phyloP scores from a whole-genome alignment of 179 eudicot genomes.

The Carnegiea gigantea region DNA sequence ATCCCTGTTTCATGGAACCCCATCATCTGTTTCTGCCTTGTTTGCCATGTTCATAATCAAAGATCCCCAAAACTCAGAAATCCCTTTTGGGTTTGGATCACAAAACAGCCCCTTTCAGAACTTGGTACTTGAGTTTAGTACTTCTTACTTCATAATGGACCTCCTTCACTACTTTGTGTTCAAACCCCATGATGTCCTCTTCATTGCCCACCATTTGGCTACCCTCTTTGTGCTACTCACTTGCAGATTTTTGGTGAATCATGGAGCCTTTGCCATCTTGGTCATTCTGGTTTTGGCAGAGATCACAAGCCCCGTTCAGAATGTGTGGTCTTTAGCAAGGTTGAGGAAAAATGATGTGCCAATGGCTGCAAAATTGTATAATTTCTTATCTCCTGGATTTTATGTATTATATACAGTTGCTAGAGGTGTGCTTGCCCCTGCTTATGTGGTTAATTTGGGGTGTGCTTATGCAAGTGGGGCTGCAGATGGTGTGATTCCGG shows the following conservation, averaged over 20 bases:
- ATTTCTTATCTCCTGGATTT: conserved; percentile 50
- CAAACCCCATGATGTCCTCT: conserved; percentile 50
- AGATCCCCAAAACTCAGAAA: conserved; percentile 20
- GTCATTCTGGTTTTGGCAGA: conserved; percentile 61
- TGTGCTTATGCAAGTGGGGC: conserved; percentile 44
- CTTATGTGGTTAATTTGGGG: conserved; percentile 50
- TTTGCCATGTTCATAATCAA: conserved; percentile 25
- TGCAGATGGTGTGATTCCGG: conserved; percentile 49
- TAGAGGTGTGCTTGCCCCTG: conserved; percentile 64
- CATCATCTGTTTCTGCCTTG: conserved; percentile 48
- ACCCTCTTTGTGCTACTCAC: conserved; percentile 57
- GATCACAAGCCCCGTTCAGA: conserved; percentile 63
- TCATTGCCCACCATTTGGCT: conserved; percentile 72
- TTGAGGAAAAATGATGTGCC: conserved; percentile 35
- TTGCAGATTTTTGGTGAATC: conserved; percentile 47
- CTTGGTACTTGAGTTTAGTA: conserved; percentile 57
- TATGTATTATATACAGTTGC: conserved; percentile 49
- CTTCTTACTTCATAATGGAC: conserved; percentile 63
- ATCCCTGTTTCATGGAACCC: conserved; percentile 75
- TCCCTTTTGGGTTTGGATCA: conserved; percentile 31
- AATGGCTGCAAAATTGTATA: conserved; percentile 40
- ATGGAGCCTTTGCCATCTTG: conserved; percentile 58
- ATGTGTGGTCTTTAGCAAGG: conserved; percentile 65
- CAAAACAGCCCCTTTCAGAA: conserved; percentile 53
- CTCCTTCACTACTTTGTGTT: conserved; percentile 55